Conservation (phyloP, 345 rosid genomes). For the Linum lewisii region DNA sequence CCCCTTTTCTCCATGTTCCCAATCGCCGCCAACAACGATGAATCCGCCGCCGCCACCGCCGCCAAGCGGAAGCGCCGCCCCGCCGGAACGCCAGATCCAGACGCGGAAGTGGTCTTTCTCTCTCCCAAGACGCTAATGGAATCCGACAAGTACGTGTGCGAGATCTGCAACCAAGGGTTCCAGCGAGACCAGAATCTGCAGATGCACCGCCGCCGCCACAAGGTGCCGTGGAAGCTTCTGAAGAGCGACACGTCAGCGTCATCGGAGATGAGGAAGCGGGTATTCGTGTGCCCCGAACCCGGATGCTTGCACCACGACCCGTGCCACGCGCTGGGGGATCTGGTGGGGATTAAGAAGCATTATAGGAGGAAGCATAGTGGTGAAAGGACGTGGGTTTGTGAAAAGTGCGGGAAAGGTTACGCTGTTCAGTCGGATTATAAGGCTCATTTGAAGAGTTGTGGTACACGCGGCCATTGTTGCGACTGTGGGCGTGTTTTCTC, state of each 20-base stretch:
- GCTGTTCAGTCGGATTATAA: slow-evolving; percentile 89
- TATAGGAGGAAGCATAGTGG: slow-evolving; percentile 71
- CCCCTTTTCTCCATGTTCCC: slow-evolving; percentile 13
- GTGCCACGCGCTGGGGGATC: slow-evolving; percentile 79
- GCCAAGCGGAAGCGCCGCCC: neutral
- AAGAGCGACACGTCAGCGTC: slow-evolving; percentile 44
- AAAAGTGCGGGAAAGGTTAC: slow-evolving; percentile 65
- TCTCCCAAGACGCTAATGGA: slow-evolving; percentile 66
- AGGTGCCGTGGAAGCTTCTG: slow-evolving; percentile 79
- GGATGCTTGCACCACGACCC: slow-evolving; percentile 78
- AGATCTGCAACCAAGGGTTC: slow-evolving; percentile 90
- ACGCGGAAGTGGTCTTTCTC: slow-evolving; percentile 78
- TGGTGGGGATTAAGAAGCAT: slow-evolving; percentile 77
- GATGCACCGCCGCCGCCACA: slow-evolving; percentile 80
- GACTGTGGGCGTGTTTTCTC: slow-evolving; percentile 92
- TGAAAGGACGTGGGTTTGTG: slow-evolving; percentile 78
- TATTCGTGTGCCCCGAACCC: slow-evolving; percentile 72
- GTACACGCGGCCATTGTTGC: slow-evolving; percentile 80
- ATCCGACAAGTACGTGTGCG: slow-evolving; percentile 73
- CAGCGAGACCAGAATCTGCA: slow-evolving; percentile 85
- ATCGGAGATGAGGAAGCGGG: slow-evolving; percentile 53
- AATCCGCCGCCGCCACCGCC: slow-evolving; percentile 23
- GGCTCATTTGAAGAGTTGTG: slow-evolving; percentile 85
- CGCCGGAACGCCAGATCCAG: slow-evolving; percentile 44
- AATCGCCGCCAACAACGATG: slow-evolving; percentile 38